Base-by-base conservation (phyloP, 2,329 filamentous ascomycete genomes). In the Pyrenophora teres region DNA sequence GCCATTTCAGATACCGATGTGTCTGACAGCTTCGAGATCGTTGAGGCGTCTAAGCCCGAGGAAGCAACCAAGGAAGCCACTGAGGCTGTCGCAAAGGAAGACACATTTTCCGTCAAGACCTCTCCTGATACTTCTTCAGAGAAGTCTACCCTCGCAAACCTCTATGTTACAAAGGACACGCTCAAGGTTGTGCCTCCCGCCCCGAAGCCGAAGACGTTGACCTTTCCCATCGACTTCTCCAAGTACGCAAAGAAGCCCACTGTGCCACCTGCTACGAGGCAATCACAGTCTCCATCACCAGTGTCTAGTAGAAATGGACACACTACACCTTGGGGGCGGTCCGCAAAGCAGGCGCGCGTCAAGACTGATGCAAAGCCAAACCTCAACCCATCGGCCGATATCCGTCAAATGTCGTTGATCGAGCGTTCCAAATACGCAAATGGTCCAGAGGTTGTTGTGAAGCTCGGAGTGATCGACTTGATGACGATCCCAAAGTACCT, bases 401-500 rank as follows among this genome's bases (percentile, higher is more conserved):
- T 71, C 10, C 68, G 69, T 6, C 57, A 56, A 1, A 65, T 70
- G 56, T 4, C 54, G 2, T 51, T 46, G 4, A 54, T 45, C 3
- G 40, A 69, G 51, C 69, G 68, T 23, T 15, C 45, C 2, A 18
- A 58, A 3, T 65, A 65, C 5, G 59, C 50, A 0, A 59, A 61
- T 10, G 67, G 69, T 6, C 62, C 60, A 0, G 54, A 60, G 8
- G 54, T 68, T 0, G 15, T 44, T 2, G 52, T 71, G 7, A 55
- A 51, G 37, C 44, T 70, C 19, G 66, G 63, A 12, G 50, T 53
- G 7, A 27, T 33, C 1, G 30, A 53, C 13, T 51, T 63, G 1
- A 57, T 52, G 1, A 47, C 45, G 0, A 21, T 69, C 0, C 64
- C 69, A 0, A 68, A 67, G 52, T 59, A 64, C 16, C 54, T 68